Evolutionary conservation across 441 rosid genomes (phyloP), one percentile per base, ranked within the genome.

Genomic region (Populus hybrid): DNA sequence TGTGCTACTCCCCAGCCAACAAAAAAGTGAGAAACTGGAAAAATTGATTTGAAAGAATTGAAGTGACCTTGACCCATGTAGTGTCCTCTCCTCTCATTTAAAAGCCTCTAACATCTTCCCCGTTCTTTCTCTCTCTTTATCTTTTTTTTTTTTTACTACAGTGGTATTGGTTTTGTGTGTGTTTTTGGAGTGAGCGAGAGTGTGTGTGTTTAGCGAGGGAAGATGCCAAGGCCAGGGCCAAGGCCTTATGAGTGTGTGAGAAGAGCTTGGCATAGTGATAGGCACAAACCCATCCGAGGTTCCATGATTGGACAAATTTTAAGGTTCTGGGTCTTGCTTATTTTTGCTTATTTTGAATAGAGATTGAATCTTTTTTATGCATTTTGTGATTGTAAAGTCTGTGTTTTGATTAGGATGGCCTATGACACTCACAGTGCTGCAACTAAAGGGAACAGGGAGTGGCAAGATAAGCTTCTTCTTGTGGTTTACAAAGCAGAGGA

Each of bases 171-270:
- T 23, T 61, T 21, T 63, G 66, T 63, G 66, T 21, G 66, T 36
- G 46, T 30, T 30, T 23, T 68, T 68, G 23, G 46, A 68, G 71
- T 8, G 71, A 68, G 70, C 5, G 6, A 19, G 18, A 14, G 40
- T 6, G 72, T 19, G 34, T 42, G 21, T 14, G 3, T 30, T 35
- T 74, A 70, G 26, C 32, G 32, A 23, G 70, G 5, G 82, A 88
- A 86, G 93, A 95, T 95, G 99, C 98, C 99, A 36, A 86, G 99
- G 81, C 97, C 98, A 24, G 98, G 98, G 40, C 98, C 97, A 2
- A 90, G 98, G 81, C 99, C 99, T 30, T 95, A 92, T 76, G 99
- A 95, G 89, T 95, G 99, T 80, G 94, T 92, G 59, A 86, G 90
- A 80, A 87, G 97, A 84, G 94, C 95, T 79, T 95, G 99, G 99